phyloP scores from a whole-genome alignment of 768 basidiomycete genomes.

The Coprinopsis strossmayeri region DNA sequence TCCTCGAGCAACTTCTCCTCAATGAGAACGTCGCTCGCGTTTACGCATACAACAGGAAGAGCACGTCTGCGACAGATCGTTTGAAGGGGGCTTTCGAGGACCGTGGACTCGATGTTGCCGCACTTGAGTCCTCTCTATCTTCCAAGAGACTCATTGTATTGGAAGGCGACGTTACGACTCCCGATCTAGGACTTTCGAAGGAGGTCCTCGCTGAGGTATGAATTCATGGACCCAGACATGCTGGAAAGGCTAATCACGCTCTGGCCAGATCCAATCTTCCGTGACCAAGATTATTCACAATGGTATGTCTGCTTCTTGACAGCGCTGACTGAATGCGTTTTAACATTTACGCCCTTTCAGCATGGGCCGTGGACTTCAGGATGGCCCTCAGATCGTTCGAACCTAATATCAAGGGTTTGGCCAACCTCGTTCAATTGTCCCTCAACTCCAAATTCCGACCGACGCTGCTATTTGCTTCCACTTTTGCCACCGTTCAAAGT shows the following conservation, averaged over 20 bases:
- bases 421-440: constrained; percentile 25
- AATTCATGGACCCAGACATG: too few species aligned
- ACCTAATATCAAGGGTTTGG: constrained; percentile 30
- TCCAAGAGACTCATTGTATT: too few species aligned
- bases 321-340: neutral
- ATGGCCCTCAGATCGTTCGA: constrained; percentile 38
- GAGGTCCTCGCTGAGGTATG: too few species aligned
- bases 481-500: neutral
- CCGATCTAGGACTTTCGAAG: too few species aligned
- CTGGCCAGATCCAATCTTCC: constrained; percentile 10
- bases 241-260: too few species aligned
- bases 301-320: constrained; percentile 18
- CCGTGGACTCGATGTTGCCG: neutral
- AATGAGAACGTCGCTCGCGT: neutral
- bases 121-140: neutral
- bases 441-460: neutral
- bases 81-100: neutral
- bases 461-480: constrained; percentile 1
- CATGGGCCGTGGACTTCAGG: constrained; percentile 46
- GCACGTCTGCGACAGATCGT: neutral
- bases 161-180: too few species aligned
- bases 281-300: constrained; percentile 26
- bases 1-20: neutral
- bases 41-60: neutral
- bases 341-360: constrained; percentile 10